Base-by-base conservation (phyloP, 2,329 filamentous ascomycete species). In the Macrophomina phaseolina region DNA sequence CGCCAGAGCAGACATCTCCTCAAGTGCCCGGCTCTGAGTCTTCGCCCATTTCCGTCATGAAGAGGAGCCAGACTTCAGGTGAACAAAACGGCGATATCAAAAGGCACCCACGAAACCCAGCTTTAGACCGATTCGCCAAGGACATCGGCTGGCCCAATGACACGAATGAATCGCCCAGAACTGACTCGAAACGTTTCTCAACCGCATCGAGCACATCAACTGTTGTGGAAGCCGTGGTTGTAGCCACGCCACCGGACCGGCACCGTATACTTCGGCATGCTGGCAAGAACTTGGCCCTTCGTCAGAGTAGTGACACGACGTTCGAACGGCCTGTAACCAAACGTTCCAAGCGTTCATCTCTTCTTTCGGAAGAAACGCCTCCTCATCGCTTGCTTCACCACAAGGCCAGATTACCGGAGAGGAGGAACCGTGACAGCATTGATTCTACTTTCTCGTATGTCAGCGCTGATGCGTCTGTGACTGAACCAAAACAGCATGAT, bases 161-260 rank as follows among this genome's bases (percentile, higher is more conserved):
- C 45, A 66, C 58, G 71, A 78, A 68, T 68, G 74, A 53, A 63
- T 73, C 61, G 60, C 71, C 64, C 56, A 76, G 78, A 40, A 68
- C 71, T 9, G 75, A 76, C 42, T 72, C 72, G 45, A 80, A 80
- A 69, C 81, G 85, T 51, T 76, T 82, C 23, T 88, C 86, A 14
- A 80, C 74, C 16, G 75, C 82, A 2, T 88, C 86, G 2, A 81
- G 81, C 28, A 80, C 81, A 11, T 87, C 86, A 5, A 86, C 85
- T 0, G 78, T 87, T 16, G 84, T 81, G 7, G 79, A 86, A 75
- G 86, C 84, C 12, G 80, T 85, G 72, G 84, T 88, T 36, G 81
- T 87, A 52, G 79, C 84, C 18, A 80, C 81, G 16, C 81, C 83
- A 4, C 82, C 80, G 46, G 80, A 79, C 68, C 76, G 79, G 45